Evolutionary conservation across 2,329 filamentous ascomycete genomes (phyloP), one percentile per base, ranked within the genome.

Genomic region (Chalara sp.): DNA sequence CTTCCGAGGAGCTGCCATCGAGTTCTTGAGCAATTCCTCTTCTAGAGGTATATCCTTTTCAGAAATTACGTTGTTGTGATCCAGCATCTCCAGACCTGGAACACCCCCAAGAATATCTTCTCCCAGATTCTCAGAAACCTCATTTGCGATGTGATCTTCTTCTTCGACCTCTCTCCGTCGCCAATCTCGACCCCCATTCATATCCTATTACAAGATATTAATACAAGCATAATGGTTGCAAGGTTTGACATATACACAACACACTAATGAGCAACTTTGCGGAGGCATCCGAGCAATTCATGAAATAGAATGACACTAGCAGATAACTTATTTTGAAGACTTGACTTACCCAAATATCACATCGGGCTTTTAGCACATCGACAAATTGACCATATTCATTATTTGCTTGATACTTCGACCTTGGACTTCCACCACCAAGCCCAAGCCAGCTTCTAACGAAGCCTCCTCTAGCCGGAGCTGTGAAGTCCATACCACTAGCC

Each of bases 321-420:
- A 21, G 3, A 21, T 21, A 21, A 21, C 21, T 21, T 21, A 21
- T 21, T 21, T 21, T 21, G 21, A 21, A 21, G 21, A 21, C 21
- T 21, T 21, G 21, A 37, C 35, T 37, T 37, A 37, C 35, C 35
- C 35, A 37, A n/a, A 91, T 83, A 60, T 92, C 87, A 63, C 88
- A 92, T 49, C 87, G 75, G 7, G 86, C 84, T 63, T 86, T 87
- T 35, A 92, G 65, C 0, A 92, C 82, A 42, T 90, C 84, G 7
- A 92, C 70, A 55, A 93, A 92, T 2, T 76, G 76, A 2, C 84
- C 79, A 70, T 91, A 92, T 62, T 92, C 87, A 49, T 84, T 86
- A 44, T 79, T 78, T 39, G 78, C 71, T 1, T 79, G 76, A 59
- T 77, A 81, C 48, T 55, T 56, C 31, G 51, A 52, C 28, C 55